Percentiles rank a stretch among this genome's conserved stretches.
Conservation (phyloP, 1,284 basidiomycete genomes). For the Ceratobasidium sp. region DNA sequence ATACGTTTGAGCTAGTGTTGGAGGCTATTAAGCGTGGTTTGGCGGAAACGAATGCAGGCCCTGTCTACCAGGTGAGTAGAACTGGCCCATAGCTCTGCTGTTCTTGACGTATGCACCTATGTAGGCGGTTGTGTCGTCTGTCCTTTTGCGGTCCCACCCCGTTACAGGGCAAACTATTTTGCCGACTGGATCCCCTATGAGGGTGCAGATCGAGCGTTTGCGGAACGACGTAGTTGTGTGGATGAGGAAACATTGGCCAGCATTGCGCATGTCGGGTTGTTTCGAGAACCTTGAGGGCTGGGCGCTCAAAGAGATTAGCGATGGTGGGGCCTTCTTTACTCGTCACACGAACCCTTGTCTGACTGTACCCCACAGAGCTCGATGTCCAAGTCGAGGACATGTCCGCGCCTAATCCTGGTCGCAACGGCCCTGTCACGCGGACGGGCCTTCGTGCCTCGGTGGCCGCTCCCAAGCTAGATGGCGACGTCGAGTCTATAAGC, state of each 20-base stretch:
- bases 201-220: constrained; percentile 76
- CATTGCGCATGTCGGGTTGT: constrained; percentile 79
- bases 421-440: constrained; percentile 50
- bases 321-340: constrained; percentile 63
- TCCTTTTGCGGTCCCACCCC: constrained; percentile 75
- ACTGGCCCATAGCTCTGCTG: neutral
- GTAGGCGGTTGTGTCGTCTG: constrained; percentile 77
- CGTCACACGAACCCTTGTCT: constrained; percentile 8
- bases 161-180: constrained; percentile 69
- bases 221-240: constrained; percentile 71
- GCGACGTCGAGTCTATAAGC: constrained; percentile 61
- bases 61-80: constrained; percentile 74
- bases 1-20: constrained; percentile 77
- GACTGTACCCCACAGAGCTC: constrained; percentile 66
- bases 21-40: constrained; percentile 69
- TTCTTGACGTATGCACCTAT: neutral
- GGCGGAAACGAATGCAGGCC: constrained; percentile 69
- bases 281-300: constrained; percentile 85
- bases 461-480: constrained; percentile 51
- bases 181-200: constrained; percentile 69
- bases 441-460: constrained; percentile 49
- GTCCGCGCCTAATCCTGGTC: neutral
- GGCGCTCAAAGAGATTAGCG: constrained; percentile 87
- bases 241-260: constrained; percentile 75
- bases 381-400: constrained; percentile 77